Conservation (phyloP, 768 basidiomycete genomes). For the Tulasnella sp. region DNA sequence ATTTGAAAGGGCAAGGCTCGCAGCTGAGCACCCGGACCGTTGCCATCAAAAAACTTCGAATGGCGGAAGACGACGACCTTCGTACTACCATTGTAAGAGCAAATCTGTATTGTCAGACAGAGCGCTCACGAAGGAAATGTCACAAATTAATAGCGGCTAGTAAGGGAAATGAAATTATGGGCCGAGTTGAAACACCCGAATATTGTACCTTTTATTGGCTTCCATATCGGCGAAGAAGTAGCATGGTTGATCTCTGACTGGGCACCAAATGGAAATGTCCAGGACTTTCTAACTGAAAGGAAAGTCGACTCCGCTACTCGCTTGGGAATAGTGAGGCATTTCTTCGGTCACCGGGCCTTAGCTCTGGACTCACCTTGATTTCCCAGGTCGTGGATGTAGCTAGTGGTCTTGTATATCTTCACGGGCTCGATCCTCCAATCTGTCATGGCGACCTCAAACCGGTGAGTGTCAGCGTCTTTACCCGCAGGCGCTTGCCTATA, state of each 20-base stretch:
- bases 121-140: background rate
- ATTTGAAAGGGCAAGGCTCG: background rate
- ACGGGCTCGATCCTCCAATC: background rate
- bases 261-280: background rate
- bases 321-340: background rate
- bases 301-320: background rate
- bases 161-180: conserved; percentile 1
- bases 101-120: background rate
- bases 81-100: background rate
- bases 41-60: background rate
- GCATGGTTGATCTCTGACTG: background rate
- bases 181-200: background rate
- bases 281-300: background rate
- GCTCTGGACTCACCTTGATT: background rate
- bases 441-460: background rate
- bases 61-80: background rate
- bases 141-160: background rate
- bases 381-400: conserved; percentile 8
- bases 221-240: background rate
- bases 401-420: background rate
- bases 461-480: background rate
- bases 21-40: background rate
- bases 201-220: background rate
- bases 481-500: background rate
- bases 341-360: too few relatives aligned